Conservation (phyloP, 2,329 filamentous ascomycete species). For the Escovopsis sp. region DNA sequence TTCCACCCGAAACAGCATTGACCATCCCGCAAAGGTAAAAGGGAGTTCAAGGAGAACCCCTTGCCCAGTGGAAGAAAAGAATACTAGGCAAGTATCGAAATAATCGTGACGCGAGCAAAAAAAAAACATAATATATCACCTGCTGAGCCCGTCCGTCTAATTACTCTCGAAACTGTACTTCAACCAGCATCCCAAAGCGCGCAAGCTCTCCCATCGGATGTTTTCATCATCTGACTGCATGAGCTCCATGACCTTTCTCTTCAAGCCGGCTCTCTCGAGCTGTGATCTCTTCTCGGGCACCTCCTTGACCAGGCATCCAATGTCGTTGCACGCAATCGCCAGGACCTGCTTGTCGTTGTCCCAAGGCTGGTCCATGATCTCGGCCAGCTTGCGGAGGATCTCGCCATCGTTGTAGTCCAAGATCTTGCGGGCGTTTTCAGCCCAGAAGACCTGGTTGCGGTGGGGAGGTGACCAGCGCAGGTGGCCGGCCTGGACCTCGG, state of each 20-base stretch:
- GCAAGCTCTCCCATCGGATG: slow-evolving; percentile 83
- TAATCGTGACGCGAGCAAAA: too few species aligned
- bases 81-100: too few species aligned
- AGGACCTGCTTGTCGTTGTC: slow-evolving; percentile 75
- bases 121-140: not conserved
- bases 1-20: too few species aligned
- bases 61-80: too few species aligned
- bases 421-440: slow-evolving; percentile 77
- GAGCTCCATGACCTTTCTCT: slow-evolving; percentile 79
- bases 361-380: slow-evolving; percentile 63
- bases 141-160: slow-evolving; percentile 5
- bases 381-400: slow-evolving; percentile 66
- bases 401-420: slow-evolving; percentile 70
- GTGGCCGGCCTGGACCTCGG: slow-evolving; percentile 74
- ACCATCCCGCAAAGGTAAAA: too few species aligned
- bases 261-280: slow-evolving; percentile 72
- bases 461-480: slow-evolving; percentile 89
- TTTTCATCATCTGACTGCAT: slow-evolving; percentile 83
- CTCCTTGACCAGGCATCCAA: slow-evolving; percentile 78
- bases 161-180: slow-evolving; percentile 46
- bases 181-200: slow-evolving; percentile 56
- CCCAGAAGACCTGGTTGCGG: slow-evolving; percentile 76
- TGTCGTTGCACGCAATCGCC: slow-evolving; percentile 84
- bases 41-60: too few species aligned
- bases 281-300: slow-evolving; percentile 69